Evolutionary conservation across 2,329 filamentous ascomycete genomes (phyloP), one percentile per base, ranked within the genome.

Genomic region (Rachicladosporium sp.): DNA sequence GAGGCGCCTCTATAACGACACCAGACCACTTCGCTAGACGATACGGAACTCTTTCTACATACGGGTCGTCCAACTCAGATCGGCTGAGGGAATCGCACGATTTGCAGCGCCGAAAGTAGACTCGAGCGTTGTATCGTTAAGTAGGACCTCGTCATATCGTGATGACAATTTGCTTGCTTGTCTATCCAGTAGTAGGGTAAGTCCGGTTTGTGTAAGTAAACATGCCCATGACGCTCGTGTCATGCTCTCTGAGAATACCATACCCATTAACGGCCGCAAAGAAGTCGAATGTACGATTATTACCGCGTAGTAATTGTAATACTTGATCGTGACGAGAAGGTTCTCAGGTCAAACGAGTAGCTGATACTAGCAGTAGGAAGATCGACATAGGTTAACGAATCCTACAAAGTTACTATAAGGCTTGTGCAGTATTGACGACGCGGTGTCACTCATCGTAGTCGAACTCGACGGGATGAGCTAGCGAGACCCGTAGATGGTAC

Each of bases 141-240:
- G n/a, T 48, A 2, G 43, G 34, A 44, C 66, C 67, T 47, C 62
- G 50, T 13, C 63, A 56, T 15, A 68, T 66, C 0, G 57, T 63
- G 29, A 65, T 61, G n/a, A 63, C 57, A 37, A 66, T 58, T 42
- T 44, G 53, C 41, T 57, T 61, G 54, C 63, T 67, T 5, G 50
- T 45, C 63, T 63, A 67, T 34, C 56, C 59, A 4, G 15, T 41
- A 0, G 47, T 42, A 2, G 2, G 8, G 43, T 62, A 67, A 12
- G 31, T 19, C 9, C 11, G 2, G 37, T 62, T 66, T 6, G 11
- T 43, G 44, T 63, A 67, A 10, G 35, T 45, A 41, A 67, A 67
- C 13, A 49, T 53, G 19, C 64, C 62, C 57, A 62, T 64, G 39
- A 67, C 57, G 40, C 57, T 60, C 6, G 62, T 67, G 37, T 64